Base-by-base conservation (phyloP, 208 protist genomes). In the Leishmania gerbilli region DNA sequence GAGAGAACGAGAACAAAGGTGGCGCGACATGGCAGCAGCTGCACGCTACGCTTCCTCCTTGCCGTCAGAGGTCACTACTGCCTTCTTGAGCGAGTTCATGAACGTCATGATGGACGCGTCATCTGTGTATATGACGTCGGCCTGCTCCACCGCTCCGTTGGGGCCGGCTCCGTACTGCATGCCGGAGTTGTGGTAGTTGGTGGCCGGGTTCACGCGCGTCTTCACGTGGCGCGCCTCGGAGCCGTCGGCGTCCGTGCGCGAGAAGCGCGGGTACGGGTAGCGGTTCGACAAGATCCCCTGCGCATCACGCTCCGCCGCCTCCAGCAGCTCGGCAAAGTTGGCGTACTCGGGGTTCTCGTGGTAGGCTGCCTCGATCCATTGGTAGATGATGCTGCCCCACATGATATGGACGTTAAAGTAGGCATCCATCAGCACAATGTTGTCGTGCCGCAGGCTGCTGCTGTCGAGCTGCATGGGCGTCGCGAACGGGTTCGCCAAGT, bases 381-480 rank as follows among this genome's bases (percentile, higher is more conserved):
- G 84, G 69, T 94, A 98, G 80, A 99, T 97, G 24, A 89, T 93
- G 62, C 97, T 94, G 65, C 99, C 99, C 91, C 99, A 97, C 93
- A 98, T 99, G 77, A 99, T 95, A 76, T 99, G 90, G 60, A 99
- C 95, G 77, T 99, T 95, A 93, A 99, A 99, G 90, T 99, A 99
- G 27, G 98, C 99, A 88, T 99, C 99, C 84, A 99, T 98, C 6
- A 99, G 89, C 0, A 99, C 93, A 83, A 99, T 99, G 80, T 95
- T 93, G 82, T 99, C 97, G 51, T 87, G 85, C 0, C 88, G 84
- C 71, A 99, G 89, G 67, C 89, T 96, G 53, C 83, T 90, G 67
- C 97, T 97, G 80, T 98, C 96, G 17, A 99, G 92, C 27, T 97
- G 92, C 56, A 99, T 98, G n/a, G 98, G 89, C 17, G 91, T 90